Conservation (phyloP, 768 basidiomycete species). For the Boletus vinaceobasis region DNA sequence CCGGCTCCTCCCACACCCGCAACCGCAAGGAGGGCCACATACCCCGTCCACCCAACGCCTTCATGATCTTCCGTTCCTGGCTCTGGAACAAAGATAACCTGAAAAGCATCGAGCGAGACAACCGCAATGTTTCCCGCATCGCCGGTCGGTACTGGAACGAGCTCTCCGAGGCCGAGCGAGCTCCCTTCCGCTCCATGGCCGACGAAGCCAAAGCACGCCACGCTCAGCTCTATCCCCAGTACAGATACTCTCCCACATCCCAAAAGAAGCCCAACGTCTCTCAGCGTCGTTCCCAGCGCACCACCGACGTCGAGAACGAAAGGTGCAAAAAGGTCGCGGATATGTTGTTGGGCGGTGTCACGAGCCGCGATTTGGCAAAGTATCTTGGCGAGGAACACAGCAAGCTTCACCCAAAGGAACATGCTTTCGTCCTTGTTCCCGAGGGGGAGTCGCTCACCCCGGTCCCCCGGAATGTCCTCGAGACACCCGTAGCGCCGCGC, state of each 20-base stretch:
- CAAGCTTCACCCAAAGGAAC: not conserved
- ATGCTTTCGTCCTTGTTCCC: not conserved
- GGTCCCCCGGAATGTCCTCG: not conserved
- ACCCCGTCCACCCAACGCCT: conserved; percentile 80
- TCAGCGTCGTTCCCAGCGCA: conserved; percentile 35
- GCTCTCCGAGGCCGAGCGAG: conserved; percentile 45
- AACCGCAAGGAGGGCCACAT: conserved; percentile 50
- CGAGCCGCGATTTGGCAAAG: conserved; percentile 29
- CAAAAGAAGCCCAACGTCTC: conserved; percentile 25
- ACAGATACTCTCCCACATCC: conserved; percentile 56
- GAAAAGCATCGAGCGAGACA: conserved; percentile 58
- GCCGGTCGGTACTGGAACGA: conserved; percentile 68
- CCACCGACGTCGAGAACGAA: conserved; percentile 33
- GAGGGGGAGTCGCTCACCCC: not conserved
- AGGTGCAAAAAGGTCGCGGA: conserved; percentile 39
- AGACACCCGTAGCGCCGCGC: conserved; percentile 6
- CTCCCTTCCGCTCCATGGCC: conserved; percentile 46
- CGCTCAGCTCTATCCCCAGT: conserved; percentile 50
- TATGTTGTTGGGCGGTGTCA: conserved; percentile 33
- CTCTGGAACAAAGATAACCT: conserved; percentile 51
- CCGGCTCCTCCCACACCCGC: conserved; percentile 40
- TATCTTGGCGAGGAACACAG: conserved; percentile 13
- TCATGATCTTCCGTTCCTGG: conserved; percentile 77
- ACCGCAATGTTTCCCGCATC: conserved; percentile 69
- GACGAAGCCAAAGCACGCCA: conserved; percentile 47